phyloP scores from a whole-genome alignment of 352 stramenopile species.

The Thalassiosira oceanica region DNA sequence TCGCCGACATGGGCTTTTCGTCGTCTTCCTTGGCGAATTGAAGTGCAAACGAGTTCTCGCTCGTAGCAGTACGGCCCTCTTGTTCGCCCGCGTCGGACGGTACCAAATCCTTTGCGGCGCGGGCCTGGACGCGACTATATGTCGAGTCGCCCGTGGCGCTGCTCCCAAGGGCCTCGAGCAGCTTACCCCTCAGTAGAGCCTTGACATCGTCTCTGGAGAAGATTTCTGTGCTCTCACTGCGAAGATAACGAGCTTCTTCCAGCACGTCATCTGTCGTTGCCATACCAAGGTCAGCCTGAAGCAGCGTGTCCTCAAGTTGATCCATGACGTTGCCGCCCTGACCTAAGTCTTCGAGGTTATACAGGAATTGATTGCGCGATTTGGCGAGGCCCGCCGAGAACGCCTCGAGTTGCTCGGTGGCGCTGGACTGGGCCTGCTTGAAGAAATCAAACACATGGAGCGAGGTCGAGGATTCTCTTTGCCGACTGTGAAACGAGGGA shows the following conservation, averaged over 20 bases:
- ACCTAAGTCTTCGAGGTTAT: constrained; percentile 76
- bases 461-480: constrained; percentile 11
- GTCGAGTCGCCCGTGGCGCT: background rate
- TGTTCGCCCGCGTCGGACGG: constrained; percentile 4
- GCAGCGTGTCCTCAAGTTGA: constrained; percentile 80
- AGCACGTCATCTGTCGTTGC: constrained; percentile 82
- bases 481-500: no score
- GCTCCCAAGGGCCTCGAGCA: constrained; percentile 75
- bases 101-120: background rate
- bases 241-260: constrained; percentile 74
- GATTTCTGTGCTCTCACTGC: constrained; percentile 58
- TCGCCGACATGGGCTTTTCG: constrained; percentile 17
- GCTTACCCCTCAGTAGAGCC: constrained; percentile 76
- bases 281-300: constrained; percentile 81
- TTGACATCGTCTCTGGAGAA: constrained; percentile 78
- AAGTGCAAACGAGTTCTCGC: constrained; percentile 38
- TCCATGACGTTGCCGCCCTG: constrained; percentile 73
- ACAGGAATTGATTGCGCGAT: constrained; percentile 75
- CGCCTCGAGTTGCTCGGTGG: constrained; percentile 62
- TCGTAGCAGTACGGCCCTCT: background rate
- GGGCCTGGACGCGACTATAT: constrained; percentile 12
- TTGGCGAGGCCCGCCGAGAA: constrained; percentile 79
- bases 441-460: constrained; percentile 79
- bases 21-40: constrained; percentile 45
- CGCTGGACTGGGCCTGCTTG: constrained; percentile 66